These are phyloP conservation scores for Leccinum angustisporum DNA, from an alignment of 1,284 basidiomycete species.

Conservation along the genomic window DNA sequence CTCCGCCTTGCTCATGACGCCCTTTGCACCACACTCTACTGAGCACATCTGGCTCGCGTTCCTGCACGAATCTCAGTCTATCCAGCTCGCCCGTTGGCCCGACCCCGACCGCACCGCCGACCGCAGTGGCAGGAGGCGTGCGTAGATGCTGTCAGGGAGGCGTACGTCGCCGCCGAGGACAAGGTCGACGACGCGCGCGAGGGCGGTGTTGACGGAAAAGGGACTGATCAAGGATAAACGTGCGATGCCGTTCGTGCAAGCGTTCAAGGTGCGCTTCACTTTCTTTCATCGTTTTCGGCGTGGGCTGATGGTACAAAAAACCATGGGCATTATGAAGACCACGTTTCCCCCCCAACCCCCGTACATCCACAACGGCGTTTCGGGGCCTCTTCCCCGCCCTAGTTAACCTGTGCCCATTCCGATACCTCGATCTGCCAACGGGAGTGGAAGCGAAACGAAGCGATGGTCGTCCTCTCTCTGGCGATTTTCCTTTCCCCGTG, in stretches of 20 bases:
- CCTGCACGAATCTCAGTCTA: conserved; percentile 71
- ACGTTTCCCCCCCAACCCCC: conserved; percentile 11
- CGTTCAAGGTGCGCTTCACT: conserved; percentile 70
- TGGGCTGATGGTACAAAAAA: not conserved
- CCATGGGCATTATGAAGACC: no score
- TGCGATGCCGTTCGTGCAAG: conserved; percentile 92
- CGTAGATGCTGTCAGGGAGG: conserved; percentile 73
- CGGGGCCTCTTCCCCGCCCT: conserved; percentile 23
- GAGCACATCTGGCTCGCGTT: conserved; percentile 88
- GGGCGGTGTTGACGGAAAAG: conserved; percentile 65
- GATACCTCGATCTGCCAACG: conserved; percentile 34
- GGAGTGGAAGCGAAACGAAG: conserved; percentile 32
- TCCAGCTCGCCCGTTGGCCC: conserved; percentile 86
- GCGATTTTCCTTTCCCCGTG: conserved; percentile 43
- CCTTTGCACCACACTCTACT: conserved; percentile 93
- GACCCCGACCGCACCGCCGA: conserved; percentile 56
- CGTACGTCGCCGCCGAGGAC: conserved; percentile 61
- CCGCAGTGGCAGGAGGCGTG: conserved; percentile 85
- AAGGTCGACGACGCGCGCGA: conserved; percentile 83
- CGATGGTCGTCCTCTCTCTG: conserved; percentile 43
- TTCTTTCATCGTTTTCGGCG: conserved; percentile 16
- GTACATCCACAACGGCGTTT: conserved; percentile 15
- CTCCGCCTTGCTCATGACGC: conserved; percentile 79
- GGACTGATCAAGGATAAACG: conserved; percentile 96
- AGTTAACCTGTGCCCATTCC: conserved; percentile 37